Base-by-base conservation (phyloP, 495 filamentous ascomycete species). In the Jackrogersella multiformis region DNA sequence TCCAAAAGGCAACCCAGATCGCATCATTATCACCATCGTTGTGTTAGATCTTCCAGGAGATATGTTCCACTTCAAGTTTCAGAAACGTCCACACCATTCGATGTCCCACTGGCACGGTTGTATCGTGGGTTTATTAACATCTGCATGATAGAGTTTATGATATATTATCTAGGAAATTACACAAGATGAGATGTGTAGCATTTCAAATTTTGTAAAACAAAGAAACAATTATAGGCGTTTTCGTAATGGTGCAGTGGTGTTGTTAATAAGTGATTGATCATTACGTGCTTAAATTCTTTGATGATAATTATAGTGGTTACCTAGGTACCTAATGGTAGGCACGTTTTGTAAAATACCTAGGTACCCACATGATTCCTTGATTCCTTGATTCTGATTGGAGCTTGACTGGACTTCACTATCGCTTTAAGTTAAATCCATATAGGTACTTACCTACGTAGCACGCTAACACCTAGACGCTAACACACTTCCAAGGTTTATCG, bases 31-130 rank as follows among this genome's bases (percentile, higher is more conserved):
- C 59, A 44, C 52, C 56, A 65, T 69, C 61, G 56, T 44, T 7
- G 42, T 64, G 55, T 64, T 58, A 61, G 66, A 69, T 65, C 66
- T 69, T 44, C 56, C 66, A 67, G 64, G 71, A 34, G 60, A n/a
- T 68, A 65, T 62, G 71, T 73, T 68, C 71, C 71, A 73, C 64
- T 68, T 64, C 26, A 59, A 54, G 71, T 73, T 73, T 73, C 71
- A 73, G 68, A 59, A 64, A 61, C 21, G 60, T 52, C 55, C 56
- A 63, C 46, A 61, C 44, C 59, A 61, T 61, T 64, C 60, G 23
- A 64, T 56, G 55, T 62, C 46, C 56, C 42, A 42, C 54, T 35
- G 21, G 32, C 41, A 60, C 21, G 60, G 58, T 49, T 30, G 46
- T 49, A 61, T 67, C 20, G 36, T 60, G 28, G 57, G 51, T 56